Evolutionary conservation across 352 stramenopile species (phyloP), one percentile per base, ranked within the genome.

Genomic region (Globisporangium paroecandrum): DNA sequence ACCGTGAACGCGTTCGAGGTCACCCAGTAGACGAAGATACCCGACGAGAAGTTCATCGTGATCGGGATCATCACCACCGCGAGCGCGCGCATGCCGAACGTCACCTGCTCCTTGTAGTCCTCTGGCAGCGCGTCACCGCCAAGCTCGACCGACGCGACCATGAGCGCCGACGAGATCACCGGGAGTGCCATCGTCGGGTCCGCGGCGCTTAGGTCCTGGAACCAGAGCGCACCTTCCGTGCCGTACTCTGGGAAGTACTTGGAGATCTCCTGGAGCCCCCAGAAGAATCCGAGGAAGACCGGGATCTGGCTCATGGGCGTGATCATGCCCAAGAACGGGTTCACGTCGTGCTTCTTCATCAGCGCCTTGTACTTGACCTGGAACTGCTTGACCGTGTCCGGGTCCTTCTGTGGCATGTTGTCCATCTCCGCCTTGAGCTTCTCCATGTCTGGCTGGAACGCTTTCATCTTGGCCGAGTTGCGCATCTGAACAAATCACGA

Each of bases 11-110:
- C 71, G 76, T 93, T 95, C 47, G 86, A 94, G 56, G 77, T 91
- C 66, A 95, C 85, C 88, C 88, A 95, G 82, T 94, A 95, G 34
- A 95, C 77, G 20, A 95, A 87, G 43, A 95, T 85, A 43, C 86
- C 86, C 69, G 87, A 92, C 65, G 89, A 77, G 65, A 95, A 95
- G 53, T 93, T 91, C 79, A 91, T 89, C 1, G 82, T 90, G 58
- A 95, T 68, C 10, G 87, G 87, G 29, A 95, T 69, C 74, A 95
- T 90, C 15, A 83, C 65, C 15, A 91, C 4, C 18, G 84, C 84
- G 34, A 94, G 85, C 36, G 75, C 73, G 18, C 85, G 85, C 87
- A 95, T 95, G 57, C 79, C 85, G 46, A 92, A 89, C 66, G 88
- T 89, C 66, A 90, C 77, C 66, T 91, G 88, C 58, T 90, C 75